Conservation (phyloP, 345 rosid genomes). For the Trapa bicornis region DNA sequence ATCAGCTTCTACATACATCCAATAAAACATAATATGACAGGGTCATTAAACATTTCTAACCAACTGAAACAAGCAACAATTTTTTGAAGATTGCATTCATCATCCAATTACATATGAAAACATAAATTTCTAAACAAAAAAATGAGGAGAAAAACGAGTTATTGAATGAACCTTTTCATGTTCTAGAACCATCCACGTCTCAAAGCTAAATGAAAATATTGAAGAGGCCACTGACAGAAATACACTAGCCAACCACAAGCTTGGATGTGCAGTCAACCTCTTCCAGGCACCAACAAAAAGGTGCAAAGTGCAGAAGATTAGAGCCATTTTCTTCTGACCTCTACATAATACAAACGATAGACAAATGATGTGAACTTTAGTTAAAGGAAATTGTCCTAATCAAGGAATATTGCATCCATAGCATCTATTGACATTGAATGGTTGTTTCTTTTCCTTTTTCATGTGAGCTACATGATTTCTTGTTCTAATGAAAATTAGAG, state of each 20-base stretch:
- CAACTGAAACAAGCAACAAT: background rate
- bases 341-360: constrained; percentile 21
- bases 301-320: constrained; percentile 61
- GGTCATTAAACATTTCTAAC: background rate
- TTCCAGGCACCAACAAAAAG: constrained; percentile 58
- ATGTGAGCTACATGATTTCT: no score
- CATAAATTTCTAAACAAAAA: background rate
- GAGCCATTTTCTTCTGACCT: constrained; percentile 65
- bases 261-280: constrained; percentile 42
- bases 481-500: no score
- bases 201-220: constrained; percentile 60
- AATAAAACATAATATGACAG: background rate
- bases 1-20: background rate
- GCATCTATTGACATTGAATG: background rate
- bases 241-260: constrained; percentile 41
- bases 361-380: background rate
- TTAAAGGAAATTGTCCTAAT: background rate
- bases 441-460: no score
- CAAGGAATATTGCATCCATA: background rate
- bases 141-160: background rate
- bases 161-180: constrained; percentile 57
- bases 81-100: background rate
- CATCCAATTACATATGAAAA: background rate
- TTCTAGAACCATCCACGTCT: constrained; percentile 74
- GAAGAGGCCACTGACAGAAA: constrained; percentile 70